phyloP scores from a whole-genome alignment of 2,329 filamentous ascomycete species.

The Cladorrhinum sp. region DNA sequence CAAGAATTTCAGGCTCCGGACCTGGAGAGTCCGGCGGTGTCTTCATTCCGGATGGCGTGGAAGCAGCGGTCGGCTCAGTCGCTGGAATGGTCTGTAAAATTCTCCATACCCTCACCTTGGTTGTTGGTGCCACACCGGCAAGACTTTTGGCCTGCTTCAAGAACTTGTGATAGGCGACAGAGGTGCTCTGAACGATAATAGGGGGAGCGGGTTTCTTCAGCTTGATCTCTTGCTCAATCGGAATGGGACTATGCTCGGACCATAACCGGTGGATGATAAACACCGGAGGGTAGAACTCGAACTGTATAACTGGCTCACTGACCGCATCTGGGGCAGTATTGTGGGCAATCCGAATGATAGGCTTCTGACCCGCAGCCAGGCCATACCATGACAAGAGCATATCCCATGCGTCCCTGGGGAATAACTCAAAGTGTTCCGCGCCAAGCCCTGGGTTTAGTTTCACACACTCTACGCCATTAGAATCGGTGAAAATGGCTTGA shows the following conservation, averaged over 20 bases:
- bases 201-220: conserved; percentile 60
- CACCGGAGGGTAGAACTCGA: conserved; percentile 80
- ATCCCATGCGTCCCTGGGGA: conserved; percentile 79
- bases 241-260: conserved; percentile 54
- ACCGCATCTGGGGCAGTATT: conserved; percentile 63
- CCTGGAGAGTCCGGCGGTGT: conserved; percentile 30
- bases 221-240: conserved; percentile 57
- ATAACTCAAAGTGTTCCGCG: conserved; percentile 69
- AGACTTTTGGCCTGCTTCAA: conserved; percentile 68
- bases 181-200: conserved; percentile 67
- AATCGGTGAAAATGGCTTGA: conserved; percentile 54
- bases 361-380: conserved; percentile 62
- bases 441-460: conserved; percentile 68
- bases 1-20: conserved; percentile 18
- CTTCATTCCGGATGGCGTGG: conserved; percentile 42
- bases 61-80: conserved; percentile 33
- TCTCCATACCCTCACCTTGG: conserved; percentile 76
- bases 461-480: conserved; percentile 58
- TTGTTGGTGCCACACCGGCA: conserved; percentile 62
- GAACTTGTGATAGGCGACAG: conserved; percentile 69
- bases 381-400: conserved; percentile 81
- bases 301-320: conserved; percentile 65
- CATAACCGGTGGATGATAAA: conserved; percentile 81
- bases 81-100: conserved; percentile 49
- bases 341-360: conserved; percentile 74